Evolutionary conservation across 2,329 filamentous ascomycete species (phyloP), one percentile per base, ranked within the genome.

Genomic region (Alternaria sp.): DNA sequence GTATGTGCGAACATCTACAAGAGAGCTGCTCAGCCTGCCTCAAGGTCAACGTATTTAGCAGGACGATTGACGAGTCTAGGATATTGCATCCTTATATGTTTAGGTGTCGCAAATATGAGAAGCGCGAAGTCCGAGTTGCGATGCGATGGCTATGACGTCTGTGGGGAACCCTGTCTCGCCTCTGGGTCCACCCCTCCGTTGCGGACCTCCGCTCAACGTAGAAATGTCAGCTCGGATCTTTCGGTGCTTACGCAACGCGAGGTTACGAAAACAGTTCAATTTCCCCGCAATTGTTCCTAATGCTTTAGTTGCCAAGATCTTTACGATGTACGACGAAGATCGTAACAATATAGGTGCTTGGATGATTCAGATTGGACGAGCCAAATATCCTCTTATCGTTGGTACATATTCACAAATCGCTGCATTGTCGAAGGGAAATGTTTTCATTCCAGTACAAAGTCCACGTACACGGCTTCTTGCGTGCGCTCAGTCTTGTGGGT

Each of bases 141-240:
- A 51, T 28, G 44, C 58, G 23, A 33, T 15, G 18, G 20, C 51
- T 49, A 57, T 61, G 59, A 63, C 55, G 60, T 55, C 47, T 63
- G 55, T 41, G 60, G 55, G 55, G 56, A 58, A 60, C 54, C 53
- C 20, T 61, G 44, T 15, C 33, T 15, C 33, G 15, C 20, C 46
- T 21, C 46, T 10, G 11, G 9, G 14, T 15, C 14, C 47, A 49
- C 57, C 56, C 26, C 49, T 59, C 57, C 25, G 43, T 59, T 59
- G 25, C 49, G 20, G 18, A 30, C 41, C 37, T 41, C 37, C n/a
- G 18, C 37, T 15, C 14, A 33, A 37, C 33, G 33, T 37, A 37
- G 15, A 37, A 18, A 37, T 41, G 54, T 45, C 25, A 46, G 28
- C 46, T 46, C 59, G 59, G 59, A 43, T 21, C 20, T 57, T 41